These are phyloP conservation scores for Brassica carinata DNA, from an alignment of 345 rosid genomes.

Conservation along the genomic window DNA sequence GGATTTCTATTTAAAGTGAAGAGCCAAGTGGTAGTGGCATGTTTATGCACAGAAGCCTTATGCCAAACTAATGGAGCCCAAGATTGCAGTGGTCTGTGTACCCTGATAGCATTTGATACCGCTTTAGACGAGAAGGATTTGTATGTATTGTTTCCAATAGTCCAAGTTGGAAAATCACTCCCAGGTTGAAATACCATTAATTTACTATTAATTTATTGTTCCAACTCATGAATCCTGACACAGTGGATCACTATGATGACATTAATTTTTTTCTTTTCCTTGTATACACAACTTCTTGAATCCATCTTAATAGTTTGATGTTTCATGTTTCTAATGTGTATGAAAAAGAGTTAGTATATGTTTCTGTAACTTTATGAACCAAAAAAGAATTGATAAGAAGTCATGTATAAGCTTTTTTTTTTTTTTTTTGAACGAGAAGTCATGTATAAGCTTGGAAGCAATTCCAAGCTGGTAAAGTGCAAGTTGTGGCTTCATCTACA, in stretches of 20 bases:
- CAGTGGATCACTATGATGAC: constrained; percentile 29
- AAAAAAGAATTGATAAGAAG: neutral
- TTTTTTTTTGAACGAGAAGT: too few species aligned
- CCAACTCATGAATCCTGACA: constrained; percentile 20
- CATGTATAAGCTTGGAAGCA: constrained; percentile 2
- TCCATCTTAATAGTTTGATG: neutral
- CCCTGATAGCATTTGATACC: too few species aligned
- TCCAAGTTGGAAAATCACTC: too few species aligned
- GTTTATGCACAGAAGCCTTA: too few species aligned
- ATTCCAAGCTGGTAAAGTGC: constrained; percentile 15
- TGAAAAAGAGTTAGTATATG: neutral
- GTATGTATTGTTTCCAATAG: too few species aligned
- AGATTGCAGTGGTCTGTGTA: too few species aligned
- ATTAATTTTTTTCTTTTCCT: neutral
- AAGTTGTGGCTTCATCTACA: constrained; percentile 16
- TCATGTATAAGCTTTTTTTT: neutral
- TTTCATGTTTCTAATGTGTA: neutral
- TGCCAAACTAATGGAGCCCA: too few species aligned
- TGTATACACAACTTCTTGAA: neutral
- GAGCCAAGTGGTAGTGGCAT: too few species aligned
- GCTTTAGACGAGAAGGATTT: too few species aligned
- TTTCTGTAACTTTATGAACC: neutral
- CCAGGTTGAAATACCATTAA: too few species aligned
- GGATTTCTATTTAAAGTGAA: too few species aligned
- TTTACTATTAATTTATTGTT: neutral